Percentiles rank a stretch among this genome's conserved stretches.
These are phyloP conservation scores for Colletotrichum paranaense DNA, from an alignment of 2,329 filamentous ascomycete species.

Conservation along the genomic window DNA sequence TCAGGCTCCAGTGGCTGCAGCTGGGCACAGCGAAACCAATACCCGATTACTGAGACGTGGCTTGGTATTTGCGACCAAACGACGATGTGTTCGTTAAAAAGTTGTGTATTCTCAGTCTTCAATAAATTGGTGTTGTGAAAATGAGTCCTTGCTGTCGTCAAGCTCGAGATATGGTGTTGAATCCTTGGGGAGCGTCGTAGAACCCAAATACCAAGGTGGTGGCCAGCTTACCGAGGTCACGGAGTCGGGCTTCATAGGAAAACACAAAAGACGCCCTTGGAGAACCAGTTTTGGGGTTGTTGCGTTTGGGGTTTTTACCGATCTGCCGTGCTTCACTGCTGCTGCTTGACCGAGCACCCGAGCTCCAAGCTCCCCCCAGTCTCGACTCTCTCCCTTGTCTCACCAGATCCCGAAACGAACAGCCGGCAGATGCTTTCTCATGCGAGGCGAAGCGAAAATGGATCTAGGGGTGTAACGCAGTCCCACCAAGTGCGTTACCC, in stretches of 20 bases:
- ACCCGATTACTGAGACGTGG: not conserved
- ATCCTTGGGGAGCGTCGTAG: conserved; percentile 17
- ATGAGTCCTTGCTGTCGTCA: not conserved
- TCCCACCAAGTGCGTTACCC: not conserved
- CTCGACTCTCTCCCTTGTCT: not conserved
- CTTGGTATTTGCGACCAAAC: not conserved
- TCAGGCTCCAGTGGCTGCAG: not conserved
- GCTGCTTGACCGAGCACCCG: not conserved
- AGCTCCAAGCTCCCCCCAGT: conserved; percentile 5
- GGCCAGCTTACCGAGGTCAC: not conserved
- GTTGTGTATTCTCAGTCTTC: not conserved
- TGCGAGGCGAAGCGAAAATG: not conserved
- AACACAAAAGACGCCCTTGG: not conserved
- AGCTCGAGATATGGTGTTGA: not conserved
- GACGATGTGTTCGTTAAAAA: not conserved
- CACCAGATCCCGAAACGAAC: not conserved
- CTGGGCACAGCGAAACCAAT: not conserved
- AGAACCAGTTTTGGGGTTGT: not conserved
- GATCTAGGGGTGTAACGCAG: not conserved
- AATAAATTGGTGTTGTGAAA: not conserved
- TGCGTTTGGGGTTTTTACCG: not conserved
- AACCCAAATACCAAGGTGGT: not conserved
- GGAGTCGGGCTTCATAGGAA: not conserved
- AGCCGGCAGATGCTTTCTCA: conserved; percentile 4
- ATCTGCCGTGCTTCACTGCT: not conserved